A percentile compares a stretch with the other conserved stretches of the same genome.
These are phyloP conservation scores for Sporothrix euskadiensis DNA, from an alignment of 2,329 filamentous ascomycete species.

Conservation along the genomic window DNA sequence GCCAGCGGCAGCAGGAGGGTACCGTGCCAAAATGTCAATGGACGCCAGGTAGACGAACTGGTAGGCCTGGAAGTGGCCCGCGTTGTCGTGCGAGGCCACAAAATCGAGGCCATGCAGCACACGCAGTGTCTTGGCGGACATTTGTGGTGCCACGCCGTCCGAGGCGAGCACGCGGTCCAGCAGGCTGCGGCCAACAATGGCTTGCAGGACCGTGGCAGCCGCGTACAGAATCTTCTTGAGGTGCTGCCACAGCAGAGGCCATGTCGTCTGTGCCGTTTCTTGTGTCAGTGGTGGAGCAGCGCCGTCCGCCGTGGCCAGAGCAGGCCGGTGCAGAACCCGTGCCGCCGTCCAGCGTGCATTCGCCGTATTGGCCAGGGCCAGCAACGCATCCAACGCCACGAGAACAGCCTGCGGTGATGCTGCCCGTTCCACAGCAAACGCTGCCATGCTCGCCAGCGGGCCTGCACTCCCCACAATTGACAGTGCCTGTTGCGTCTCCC, in stretches of 20 bases:
- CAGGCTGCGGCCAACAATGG: constrained; percentile 66
- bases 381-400: constrained; percentile 57
- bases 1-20: constrained; percentile 62
- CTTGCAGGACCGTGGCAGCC: constrained; percentile 71
- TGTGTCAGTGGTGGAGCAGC: constrained; percentile 64
- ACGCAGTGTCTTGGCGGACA: constrained; percentile 71
- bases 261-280: constrained; percentile 65
- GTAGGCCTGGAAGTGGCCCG: constrained; percentile 77
- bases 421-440: constrained; percentile 61
- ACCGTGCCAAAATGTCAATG: constrained; percentile 77
- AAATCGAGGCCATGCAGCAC: constrained; percentile 78
- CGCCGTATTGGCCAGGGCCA: constrained; percentile 66
- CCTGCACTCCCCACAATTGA: constrained; percentile 65
- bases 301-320: constrained; percentile 49
- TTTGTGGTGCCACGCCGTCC: constrained; percentile 54
- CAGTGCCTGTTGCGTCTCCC: constrained; percentile 47
- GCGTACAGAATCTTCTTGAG: constrained; percentile 76
- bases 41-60: constrained; percentile 79
- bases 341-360: constrained; percentile 72
- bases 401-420: constrained; percentile 33
- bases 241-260: constrained; percentile 72
- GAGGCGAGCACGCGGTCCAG: constrained; percentile 52
- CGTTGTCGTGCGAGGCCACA: constrained; percentile 72
- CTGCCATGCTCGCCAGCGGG: constrained; percentile 64
- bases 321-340: constrained; percentile 67